These are phyloP conservation scores for Eucalyptus brandiana DNA, from an alignment of 345 rosid genomes.

Conservation along the genomic window DNA sequence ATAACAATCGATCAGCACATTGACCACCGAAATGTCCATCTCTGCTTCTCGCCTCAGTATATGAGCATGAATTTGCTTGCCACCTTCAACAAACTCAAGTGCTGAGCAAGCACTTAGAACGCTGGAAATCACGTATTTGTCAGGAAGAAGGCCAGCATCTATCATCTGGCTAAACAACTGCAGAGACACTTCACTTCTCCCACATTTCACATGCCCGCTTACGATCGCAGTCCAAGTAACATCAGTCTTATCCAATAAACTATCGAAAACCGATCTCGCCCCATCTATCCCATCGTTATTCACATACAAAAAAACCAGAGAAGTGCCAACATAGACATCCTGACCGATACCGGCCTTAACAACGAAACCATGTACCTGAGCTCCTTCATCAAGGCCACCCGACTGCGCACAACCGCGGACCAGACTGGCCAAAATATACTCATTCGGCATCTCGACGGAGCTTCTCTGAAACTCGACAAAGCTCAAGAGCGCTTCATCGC, in stretches of 20 bases:
- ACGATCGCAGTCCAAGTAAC: slow-evolving; percentile 71
- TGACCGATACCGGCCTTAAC: slow-evolving; percentile 46
- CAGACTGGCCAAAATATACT: slow-evolving; percentile 59
- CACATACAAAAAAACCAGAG: slow-evolving; percentile 42
- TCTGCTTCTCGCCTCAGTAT: slow-evolving; percentile 40
- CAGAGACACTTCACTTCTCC: slow-evolving; percentile 40
- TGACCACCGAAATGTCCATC: slow-evolving; percentile 50
- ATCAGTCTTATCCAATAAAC: slow-evolving; percentile 29
- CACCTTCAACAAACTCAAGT: slow-evolving; percentile 38
- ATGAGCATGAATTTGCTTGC: slow-evolving; percentile 65
- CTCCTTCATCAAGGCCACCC: slow-evolving; percentile 11
- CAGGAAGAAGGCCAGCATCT: slow-evolving; percentile 19
- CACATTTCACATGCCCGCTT: slow-evolving; percentile 42
- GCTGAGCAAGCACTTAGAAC: slow-evolving; percentile 49
- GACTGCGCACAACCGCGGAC: slow-evolving; percentile 33
- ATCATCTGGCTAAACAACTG: slow-evolving; percentile 30
- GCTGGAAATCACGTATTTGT: slow-evolving; percentile 48
- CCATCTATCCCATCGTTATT: slow-evolving; percentile 33
- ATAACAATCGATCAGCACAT: slow-evolving; percentile 59
- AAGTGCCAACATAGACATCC: slow-evolving; percentile 58
- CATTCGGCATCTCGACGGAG: slow-evolving; percentile 26
- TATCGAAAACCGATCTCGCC: slow-evolving; percentile 53
- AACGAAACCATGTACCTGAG: slow-evolving; percentile 44
- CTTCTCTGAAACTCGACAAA: slow-evolving; percentile 35
- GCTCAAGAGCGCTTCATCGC: slow-evolving; percentile 22